phyloP scores from a whole-genome alignment of 2,329 filamentous ascomycete species.

The Pyrenochaeta sp. region DNA sequence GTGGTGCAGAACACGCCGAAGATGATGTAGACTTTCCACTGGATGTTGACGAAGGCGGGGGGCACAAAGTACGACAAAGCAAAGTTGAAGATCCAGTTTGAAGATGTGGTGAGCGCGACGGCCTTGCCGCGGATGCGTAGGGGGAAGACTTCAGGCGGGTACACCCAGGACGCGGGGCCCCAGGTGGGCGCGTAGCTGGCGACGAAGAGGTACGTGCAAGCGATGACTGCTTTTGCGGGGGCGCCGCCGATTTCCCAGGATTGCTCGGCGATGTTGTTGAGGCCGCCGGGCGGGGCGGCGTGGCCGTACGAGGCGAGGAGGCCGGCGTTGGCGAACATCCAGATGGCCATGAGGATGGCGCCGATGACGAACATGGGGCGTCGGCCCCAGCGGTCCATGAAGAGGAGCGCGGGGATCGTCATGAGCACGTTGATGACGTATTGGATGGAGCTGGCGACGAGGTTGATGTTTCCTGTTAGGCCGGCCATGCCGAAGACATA shows the following conservation, averaged over 20 bases:
- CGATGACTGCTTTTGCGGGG: conserved; percentile 62
- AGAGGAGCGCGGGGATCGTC: conserved; percentile 78
- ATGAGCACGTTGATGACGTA: conserved; percentile 82
- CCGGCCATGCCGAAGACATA: conserved; percentile 78
- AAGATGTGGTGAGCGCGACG: conserved; percentile 66
- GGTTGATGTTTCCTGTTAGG: conserved; percentile 63
- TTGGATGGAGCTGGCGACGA: conserved; percentile 73
- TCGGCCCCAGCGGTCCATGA: conserved; percentile 78
- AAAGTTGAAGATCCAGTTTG: conserved; percentile 69
- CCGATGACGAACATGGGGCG: conserved; percentile 72
- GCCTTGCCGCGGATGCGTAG: conserved; percentile 69
- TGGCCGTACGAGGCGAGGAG: conserved; percentile 68
- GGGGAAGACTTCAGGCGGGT: conserved; percentile 69
- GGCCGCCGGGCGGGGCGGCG: conserved; percentile 45
- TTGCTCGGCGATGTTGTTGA: conserved; percentile 52
- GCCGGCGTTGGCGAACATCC: conserved; percentile 68
- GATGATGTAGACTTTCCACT: conserved; percentile 72
- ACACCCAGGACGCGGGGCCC: conserved; percentile 66
- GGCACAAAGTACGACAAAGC: conserved; percentile 64
- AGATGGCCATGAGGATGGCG: conserved; percentile 68
- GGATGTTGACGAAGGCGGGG: conserved; percentile 65
- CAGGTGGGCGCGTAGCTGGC: conserved; percentile 71
- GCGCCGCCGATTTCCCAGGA: conserved; percentile 50
- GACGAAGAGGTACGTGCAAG: conserved; percentile 76
- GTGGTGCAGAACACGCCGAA: conserved; percentile 75